Percentiles rank a stretch among this genome's conserved stretches.
phyloP scores from a whole-genome alignment of 192 early-diverging fungal species.

The Backusella mclennaniae region DNA sequence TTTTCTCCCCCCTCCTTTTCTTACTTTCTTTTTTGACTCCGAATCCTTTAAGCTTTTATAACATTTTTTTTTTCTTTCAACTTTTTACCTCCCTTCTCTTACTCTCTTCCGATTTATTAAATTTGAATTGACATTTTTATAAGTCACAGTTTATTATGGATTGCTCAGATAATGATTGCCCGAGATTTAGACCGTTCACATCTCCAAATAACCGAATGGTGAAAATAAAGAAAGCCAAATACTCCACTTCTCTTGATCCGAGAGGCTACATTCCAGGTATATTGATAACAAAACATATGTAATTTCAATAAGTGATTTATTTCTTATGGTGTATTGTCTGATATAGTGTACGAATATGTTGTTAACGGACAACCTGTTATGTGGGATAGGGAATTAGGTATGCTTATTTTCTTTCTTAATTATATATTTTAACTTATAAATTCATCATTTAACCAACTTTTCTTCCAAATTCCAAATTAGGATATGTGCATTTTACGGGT shows the following conservation, averaged over 20 bases:
- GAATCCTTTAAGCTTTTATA: neutral
- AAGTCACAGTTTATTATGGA: neutral
- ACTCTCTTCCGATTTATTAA: neutral
- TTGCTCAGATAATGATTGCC: constrained; percentile 31
- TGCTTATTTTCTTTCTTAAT: neutral
- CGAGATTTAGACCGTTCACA: constrained; percentile 32
- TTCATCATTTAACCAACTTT: neutral
- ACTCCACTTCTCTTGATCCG: constrained; percentile 60
- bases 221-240: constrained; percentile 51
- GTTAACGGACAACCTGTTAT: constrained; percentile 59
- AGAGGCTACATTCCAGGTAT: constrained; percentile 62
- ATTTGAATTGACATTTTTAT: neutral
- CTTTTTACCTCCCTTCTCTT: neutral
- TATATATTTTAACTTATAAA: neutral
- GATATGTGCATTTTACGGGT: constrained; percentile 60
- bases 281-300: neutral
- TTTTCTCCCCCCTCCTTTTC: neutral
- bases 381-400: constrained; percentile 59
- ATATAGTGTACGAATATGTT: constrained; percentile 55
- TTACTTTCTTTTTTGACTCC: neutral
- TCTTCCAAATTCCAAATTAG: constrained; percentile 9
- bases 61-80: neutral
- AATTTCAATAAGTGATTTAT: neutral
- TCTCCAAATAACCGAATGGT: constrained; percentile 24
- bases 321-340: neutral